phyloP scores from a whole-genome alignment of 148 eudicot species.

The Vaccinium vitisidaea region DNA sequence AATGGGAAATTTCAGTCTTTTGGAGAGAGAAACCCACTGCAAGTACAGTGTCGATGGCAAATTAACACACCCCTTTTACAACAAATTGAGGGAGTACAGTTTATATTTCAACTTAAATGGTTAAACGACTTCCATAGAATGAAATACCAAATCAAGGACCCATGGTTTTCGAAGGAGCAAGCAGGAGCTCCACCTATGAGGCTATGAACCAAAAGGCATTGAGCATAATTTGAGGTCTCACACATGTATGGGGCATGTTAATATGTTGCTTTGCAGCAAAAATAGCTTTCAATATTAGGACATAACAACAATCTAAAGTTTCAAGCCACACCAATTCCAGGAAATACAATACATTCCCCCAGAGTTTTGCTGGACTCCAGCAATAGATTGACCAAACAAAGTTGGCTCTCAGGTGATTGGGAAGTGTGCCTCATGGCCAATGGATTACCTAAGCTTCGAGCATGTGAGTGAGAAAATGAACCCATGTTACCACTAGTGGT shows the following conservation, averaged over 20 bases:
- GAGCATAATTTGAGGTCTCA: not conserved
- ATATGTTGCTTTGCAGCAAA: not conserved
- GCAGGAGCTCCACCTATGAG: not conserved
- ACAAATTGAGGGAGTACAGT: not conserved
- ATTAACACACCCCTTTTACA: conserved; percentile 9
- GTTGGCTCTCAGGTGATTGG: not conserved
- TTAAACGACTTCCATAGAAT: not conserved
- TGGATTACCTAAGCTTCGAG: no score
- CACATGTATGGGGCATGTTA: not conserved
- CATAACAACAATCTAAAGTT: not conserved
- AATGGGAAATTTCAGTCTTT: conserved; percentile 93
- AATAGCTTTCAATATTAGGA: not conserved
- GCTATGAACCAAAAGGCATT: not conserved
- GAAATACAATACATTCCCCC: not conserved
- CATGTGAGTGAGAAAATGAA: not conserved
- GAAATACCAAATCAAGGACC: not conserved
- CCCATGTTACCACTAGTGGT: not conserved
- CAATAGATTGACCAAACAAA: not conserved
- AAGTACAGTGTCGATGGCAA: conserved; percentile 16
- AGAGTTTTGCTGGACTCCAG: not conserved
- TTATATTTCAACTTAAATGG: not conserved
- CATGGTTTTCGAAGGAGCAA: not conserved
- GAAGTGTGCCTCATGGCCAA: not conserved
- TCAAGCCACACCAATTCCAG: not conserved
- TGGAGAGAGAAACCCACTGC: conserved; percentile 99